phyloP scores from a whole-genome alignment of 2,329 filamentous ascomycete genomes.

The Byssochlamys sp. region DNA sequence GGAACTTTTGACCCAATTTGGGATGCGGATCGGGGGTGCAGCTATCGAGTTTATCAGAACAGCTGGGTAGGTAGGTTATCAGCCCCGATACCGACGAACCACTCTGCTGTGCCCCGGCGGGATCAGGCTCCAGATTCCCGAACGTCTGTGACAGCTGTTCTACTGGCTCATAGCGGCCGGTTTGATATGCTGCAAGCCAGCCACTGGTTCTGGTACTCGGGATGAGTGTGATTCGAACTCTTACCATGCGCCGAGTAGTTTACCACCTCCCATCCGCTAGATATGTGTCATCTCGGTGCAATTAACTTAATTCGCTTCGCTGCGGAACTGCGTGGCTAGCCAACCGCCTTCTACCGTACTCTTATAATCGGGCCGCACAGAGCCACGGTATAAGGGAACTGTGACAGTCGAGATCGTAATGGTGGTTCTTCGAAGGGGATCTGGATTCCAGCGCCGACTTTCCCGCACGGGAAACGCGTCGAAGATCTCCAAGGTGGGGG shows the following conservation, averaged over 20 bases:
- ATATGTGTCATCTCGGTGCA: not conserved
- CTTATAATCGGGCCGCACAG: not conserved
- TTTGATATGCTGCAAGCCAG: not conserved
- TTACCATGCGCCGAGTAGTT: not conserved
- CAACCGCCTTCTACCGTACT: not conserved
- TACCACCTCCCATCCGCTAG: not conserved
- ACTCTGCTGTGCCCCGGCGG: not conserved
- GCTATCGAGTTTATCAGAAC: conserved; percentile 2
- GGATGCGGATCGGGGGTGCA: conserved; percentile 11
- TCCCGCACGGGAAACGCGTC: not conserved
- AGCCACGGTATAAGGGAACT: not conserved
- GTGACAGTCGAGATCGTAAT: not conserved
- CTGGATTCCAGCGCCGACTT: not conserved
- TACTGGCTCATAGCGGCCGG: not conserved
- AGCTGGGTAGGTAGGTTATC: not conserved
- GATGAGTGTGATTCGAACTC: not conserved
- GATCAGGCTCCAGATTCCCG: not conserved
- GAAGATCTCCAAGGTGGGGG: not conserved
- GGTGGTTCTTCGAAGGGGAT: not conserved
- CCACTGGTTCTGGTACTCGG: not conserved
- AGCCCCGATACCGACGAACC: not conserved
- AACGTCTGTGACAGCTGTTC: not conserved
- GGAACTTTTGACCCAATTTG: conserved; percentile 26
- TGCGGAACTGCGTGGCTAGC: not conserved
- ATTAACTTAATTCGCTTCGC: not conserved